These are phyloP conservation scores for Byssoonygena ceratinophila DNA, from an alignment of 2,329 filamentous ascomycete species.

Conservation along the genomic window DNA sequence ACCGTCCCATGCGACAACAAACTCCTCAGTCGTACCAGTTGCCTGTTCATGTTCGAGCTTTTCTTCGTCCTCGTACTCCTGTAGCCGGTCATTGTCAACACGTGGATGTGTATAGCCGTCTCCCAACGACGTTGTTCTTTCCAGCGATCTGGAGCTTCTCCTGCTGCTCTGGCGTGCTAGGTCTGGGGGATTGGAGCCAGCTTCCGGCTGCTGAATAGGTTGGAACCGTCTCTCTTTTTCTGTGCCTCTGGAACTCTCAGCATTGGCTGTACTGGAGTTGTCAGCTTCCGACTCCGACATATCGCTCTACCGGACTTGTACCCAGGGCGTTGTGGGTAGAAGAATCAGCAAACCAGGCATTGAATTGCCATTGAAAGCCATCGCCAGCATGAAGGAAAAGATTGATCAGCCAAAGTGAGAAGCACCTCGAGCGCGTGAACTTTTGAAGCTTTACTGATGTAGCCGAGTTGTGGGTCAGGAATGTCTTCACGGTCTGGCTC, in stretches of 20 bases:
- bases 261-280: not conserved
- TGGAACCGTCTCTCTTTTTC: constrained; percentile 9
- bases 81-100: constrained; percentile 21
- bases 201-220: constrained; percentile 2
- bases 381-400: not conserved
- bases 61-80: constrained; percentile 18
- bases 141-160: constrained; percentile 10
- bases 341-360: not conserved
- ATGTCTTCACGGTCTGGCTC: not conserved
- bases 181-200: not conserved
- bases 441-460: not conserved
- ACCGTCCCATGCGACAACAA: constrained; percentile 64
- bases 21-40: constrained; percentile 37
- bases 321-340: not conserved
- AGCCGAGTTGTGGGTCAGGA: not conserved
- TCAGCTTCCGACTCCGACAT: not conserved
- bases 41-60: constrained; percentile 19
- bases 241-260: not conserved
- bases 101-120: constrained; percentile 17
- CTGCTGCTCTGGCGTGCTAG: constrained; percentile 3
- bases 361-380: not conserved
- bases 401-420: not conserved
- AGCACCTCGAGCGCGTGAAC: not conserved
- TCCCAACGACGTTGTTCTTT: constrained; percentile 13
- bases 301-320: not conserved